Percentiles rank a stretch among this genome's conserved stretches.
Conservation (phyloP, 495 filamentous ascomycete genomes). For the Xylaria palmicola region DNA sequence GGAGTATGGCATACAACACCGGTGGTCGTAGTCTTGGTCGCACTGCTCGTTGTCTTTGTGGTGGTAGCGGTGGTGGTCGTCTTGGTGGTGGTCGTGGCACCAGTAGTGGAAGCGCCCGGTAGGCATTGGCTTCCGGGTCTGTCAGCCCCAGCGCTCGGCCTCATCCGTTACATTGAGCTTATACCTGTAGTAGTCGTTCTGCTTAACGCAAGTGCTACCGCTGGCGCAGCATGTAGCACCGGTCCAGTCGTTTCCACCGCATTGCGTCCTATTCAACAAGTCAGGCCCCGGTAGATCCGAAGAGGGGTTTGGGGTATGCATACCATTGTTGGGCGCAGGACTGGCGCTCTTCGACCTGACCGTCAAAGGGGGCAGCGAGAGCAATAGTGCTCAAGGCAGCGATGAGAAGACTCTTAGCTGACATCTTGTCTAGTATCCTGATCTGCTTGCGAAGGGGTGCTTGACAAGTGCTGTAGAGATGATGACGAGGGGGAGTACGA, state of each 20-base stretch:
- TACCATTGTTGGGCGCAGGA: conserved; percentile 37
- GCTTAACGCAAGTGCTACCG: conserved; percentile 42
- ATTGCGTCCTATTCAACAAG: conserved; percentile 41
- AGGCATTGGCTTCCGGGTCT: conserved; percentile 11
- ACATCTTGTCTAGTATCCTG: conserved; percentile 18
- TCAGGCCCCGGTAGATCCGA: background rate
- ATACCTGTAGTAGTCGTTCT: conserved; percentile 45
- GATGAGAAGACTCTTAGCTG: conserved; percentile 24
- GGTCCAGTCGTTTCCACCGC: conserved; percentile 48
- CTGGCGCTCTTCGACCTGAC: conserved; percentile 40
- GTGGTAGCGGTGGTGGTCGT: conserved; percentile 9
- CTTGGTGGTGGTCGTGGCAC: conserved; percentile 8
- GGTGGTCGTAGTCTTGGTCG: conserved; percentile 12
- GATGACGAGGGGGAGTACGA: background rate
- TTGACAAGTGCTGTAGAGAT: background rate
- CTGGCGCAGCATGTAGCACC: conserved; percentile 49
- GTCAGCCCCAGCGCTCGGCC: background rate
- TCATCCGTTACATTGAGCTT: background rate
- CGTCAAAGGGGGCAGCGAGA: conserved; percentile 37
- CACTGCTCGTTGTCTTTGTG: background rate
- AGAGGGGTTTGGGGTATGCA: background rate
- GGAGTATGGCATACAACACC: background rate
- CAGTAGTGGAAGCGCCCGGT: conserved; percentile 9
- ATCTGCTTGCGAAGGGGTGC: conserved; percentile 2
- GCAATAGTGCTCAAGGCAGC: conserved; percentile 33